Conservation (phyloP, 768 basidiomycete species). For the Agaricus subrufescens region DNA sequence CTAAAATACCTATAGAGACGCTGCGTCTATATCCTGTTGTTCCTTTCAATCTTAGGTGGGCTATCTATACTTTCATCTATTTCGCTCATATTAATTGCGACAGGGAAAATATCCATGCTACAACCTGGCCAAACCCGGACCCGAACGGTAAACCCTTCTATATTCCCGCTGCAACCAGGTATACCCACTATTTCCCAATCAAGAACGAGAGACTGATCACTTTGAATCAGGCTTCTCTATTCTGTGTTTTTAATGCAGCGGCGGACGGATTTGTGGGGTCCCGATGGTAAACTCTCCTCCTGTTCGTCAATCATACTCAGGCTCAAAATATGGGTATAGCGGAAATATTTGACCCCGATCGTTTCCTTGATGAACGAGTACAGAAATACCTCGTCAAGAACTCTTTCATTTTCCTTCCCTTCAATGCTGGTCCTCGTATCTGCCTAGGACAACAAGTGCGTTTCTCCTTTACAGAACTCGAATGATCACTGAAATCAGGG, state of each 20-base stretch:
- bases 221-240: slow-evolving; percentile 33
- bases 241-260: slow-evolving; percentile 66
- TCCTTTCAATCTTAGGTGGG: slow-evolving; percentile 48
- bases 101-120: slow-evolving; percentile 43
- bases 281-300: slow-evolving; percentile 43
- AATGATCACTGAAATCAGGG: neutral
- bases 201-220: neutral
- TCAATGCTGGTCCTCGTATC: slow-evolving; percentile 57
- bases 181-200: slow-evolving; percentile 12
- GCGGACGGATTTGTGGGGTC: slow-evolving; percentile 64
- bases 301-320: no score
- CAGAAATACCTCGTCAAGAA: slow-evolving; percentile 59
- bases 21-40: slow-evolving; percentile 53
- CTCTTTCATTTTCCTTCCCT: slow-evolving; percentile 68
- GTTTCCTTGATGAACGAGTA: slow-evolving; percentile 62
- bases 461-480: neutral
- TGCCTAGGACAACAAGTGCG: slow-evolving; percentile 56
- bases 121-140: slow-evolving; percentile 42
- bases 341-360: slow-evolving; percentile 65
- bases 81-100: neutral
- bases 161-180: slow-evolving; percentile 46
- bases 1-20: slow-evolving; percentile 32
- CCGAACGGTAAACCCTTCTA: slow-evolving; percentile 46
- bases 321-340: slow-evolving; percentile 29
- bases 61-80: neutral